Evolutionary conservation across 768 basidiomycete species (phyloP), one percentile per base, ranked within the genome.

Genomic region (Mrakia blollopis): DNA sequence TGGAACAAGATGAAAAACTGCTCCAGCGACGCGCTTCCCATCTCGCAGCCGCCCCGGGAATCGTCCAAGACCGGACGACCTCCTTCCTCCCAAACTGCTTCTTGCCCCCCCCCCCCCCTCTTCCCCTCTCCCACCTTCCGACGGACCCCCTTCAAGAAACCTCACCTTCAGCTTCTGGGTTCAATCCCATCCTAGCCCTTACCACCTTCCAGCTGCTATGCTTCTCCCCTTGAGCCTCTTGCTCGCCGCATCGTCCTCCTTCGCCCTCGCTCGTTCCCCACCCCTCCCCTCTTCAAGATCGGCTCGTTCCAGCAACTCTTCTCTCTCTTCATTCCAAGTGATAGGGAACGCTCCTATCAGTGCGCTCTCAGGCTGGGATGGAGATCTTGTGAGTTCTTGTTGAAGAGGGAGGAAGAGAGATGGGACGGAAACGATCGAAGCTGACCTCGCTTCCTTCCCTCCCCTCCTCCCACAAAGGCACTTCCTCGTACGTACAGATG

Each of bases 261-360:
- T 57, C 57, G n/a, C 57, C 18, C n/a, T 57, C 25, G 57, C 57
- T 57, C 57, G 57, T 57, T 57, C 57, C 57, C 28, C 28, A 9
- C 57, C 9, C 57, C n/a, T 57, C 57, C n/a, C 28, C 57, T 28
- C 57, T 8, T 57, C 57, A n/a, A 28, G 57, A 57, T 57, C 57
- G 57, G 57, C 25, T 57, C n/a, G 28, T 7, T 9, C 57, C 14
- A 25, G 9, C 57, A 57, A 57, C 57, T 57, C 57, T 1, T 57
- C 57, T 25, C 57, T 57, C 25, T 25, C 57, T 7, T 57, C 57
- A 5, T 68, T 68, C 9, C 35, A 68, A 25, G 65, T 68, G 21
- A 35, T 68, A 16, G 65, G 65, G 21, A 68, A 68, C 65, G 65
- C 65, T 21, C 65, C 65, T 23, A 68, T 68, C 65, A 39, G 25